Percentiles rank a stretch among this genome's conserved stretches.
Conservation (phyloP, 2,329 filamentous ascomycete genomes). For the Simplicillium sp. region DNA sequence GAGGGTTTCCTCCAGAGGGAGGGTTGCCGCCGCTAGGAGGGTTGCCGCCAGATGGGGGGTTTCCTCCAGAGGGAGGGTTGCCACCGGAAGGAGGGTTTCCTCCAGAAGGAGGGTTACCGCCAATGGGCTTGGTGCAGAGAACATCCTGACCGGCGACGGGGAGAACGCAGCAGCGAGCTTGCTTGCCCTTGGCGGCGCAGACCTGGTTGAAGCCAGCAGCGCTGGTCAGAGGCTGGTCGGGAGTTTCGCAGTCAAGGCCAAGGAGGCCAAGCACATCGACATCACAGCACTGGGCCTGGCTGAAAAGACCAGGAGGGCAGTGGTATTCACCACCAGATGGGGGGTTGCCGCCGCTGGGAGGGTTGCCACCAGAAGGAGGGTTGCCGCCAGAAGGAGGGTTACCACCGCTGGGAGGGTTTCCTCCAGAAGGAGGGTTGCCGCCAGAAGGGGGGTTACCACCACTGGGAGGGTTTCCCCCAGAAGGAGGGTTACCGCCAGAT, state of each 20-base stretch:
- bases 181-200: constrained; percentile 35
- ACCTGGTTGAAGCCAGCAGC: constrained; percentile 10
- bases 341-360: not conserved
- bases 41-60: not conserved
- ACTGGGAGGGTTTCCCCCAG: not conserved
- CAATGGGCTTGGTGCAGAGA: constrained; percentile 1
- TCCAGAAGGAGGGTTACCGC: not conserved
- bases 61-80: not conserved
- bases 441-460: not conserved
- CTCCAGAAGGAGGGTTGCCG: not conserved
- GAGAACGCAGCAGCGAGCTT: constrained; percentile 42
- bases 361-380: not conserved
- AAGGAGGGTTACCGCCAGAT: not conserved
- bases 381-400: not conserved
- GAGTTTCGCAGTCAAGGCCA: constrained; percentile 30
- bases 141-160: constrained; percentile 23
- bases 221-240: not conserved
- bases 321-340: not conserved
- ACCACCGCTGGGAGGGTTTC: not conserved
- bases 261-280: constrained; percentile 36
- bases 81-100: not conserved
- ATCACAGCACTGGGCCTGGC: constrained; percentile 34
- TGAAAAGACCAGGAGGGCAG: constrained; percentile 13
- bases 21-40: not conserved
- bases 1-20: not conserved